phyloP scores from a whole-genome alignment of 129 eudicot genomes.

The Flaveria ramosissima region DNA sequence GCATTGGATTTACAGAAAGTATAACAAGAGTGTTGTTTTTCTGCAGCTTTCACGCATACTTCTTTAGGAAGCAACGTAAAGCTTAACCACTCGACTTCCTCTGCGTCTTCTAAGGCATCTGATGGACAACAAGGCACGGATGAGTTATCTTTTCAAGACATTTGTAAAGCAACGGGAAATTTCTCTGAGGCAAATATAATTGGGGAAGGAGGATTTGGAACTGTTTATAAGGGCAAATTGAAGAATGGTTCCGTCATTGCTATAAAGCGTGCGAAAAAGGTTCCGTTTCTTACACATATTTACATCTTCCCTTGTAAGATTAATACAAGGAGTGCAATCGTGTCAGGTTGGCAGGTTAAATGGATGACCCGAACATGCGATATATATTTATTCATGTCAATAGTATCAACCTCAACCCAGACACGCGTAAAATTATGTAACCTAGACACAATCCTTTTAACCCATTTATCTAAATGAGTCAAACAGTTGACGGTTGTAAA shows the following conservation, averaged over 20 bases:
- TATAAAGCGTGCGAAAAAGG: slow-evolving; percentile 77
- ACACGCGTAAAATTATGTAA: background rate
- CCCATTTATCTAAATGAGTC: background rate
- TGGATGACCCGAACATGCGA: background rate
- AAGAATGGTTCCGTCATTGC: slow-evolving; percentile 69
- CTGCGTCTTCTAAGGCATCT: slow-evolving; percentile 37
- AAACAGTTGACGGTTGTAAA: background rate
- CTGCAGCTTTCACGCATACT: slow-evolving; percentile 46
- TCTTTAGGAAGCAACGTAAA: slow-evolving; percentile 43
- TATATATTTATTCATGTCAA: background rate
- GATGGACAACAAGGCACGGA: slow-evolving; percentile 33
- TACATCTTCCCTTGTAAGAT: slow-evolving; percentile 9
- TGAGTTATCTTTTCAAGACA: slow-evolving; percentile 54
- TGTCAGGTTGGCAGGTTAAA: background rate
- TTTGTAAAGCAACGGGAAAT: slow-evolving; percentile 60
- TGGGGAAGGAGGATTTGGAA: slow-evolving; percentile 85
- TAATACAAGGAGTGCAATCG: background rate
- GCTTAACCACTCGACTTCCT: slow-evolving; percentile 37
- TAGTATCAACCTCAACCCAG: background rate
- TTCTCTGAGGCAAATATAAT: slow-evolving; percentile 61
- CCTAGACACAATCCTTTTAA: background rate
- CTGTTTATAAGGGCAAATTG: slow-evolving; percentile 66
- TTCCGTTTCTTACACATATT: slow-evolving; percentile 4
- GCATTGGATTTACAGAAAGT: background rate
- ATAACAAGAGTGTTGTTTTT: slow-evolving; percentile 6